Percentiles rank a stretch among this genome's conserved stretches.
Conservation (phyloP, 192 early-diverging fungal species). For the Chytriomyces sp. region DNA sequence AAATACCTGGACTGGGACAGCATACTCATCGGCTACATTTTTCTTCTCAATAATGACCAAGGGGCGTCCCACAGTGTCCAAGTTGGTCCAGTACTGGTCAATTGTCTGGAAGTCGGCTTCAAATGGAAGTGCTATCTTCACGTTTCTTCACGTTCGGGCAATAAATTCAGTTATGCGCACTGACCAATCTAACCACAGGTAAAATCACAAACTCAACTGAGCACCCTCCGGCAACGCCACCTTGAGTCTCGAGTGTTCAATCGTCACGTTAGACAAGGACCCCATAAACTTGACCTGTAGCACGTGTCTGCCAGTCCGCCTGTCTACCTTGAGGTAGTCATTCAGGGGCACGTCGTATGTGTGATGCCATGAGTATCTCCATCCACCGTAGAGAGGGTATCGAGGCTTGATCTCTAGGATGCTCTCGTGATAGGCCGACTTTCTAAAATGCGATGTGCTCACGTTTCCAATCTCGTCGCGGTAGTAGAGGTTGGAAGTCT, state of each 20-base stretch:
- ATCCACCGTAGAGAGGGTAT: conserved; percentile 95
- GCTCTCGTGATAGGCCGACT: conserved; percentile 32
- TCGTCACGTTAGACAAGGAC: conserved; percentile 61
- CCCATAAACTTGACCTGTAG: conserved; percentile 75
- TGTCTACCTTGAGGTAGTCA: conserved; percentile 62
- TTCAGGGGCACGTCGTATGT: conserved; percentile 82
- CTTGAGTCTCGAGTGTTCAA: conserved; percentile 67
- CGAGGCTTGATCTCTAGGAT: conserved; percentile 82
- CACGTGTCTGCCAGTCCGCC: conserved; percentile 49
- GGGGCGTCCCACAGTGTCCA: conserved; percentile 89
- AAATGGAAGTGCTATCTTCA: conserved; percentile 66
- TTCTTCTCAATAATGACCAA: conserved; percentile 68
- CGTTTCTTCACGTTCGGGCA: conserved; percentile 52
- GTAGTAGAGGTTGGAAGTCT: conserved; percentile 77
- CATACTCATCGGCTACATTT: conserved; percentile 77
- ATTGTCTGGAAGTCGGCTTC: conserved; percentile 57
- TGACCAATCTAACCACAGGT: neutral
- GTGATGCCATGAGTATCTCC: conserved; percentile 95
- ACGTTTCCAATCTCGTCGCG: conserved; percentile 96
- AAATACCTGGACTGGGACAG: conserved; percentile 38
- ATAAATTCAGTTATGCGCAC: neutral
- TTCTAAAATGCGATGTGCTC: conserved; percentile 76
- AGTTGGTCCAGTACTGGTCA: conserved; percentile 70
- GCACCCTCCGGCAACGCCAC: conserved; percentile 93
- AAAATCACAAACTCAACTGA: conserved; percentile 48